Evolutionary conservation across 192 early-diverging fungal genomes (phyloP), one percentile per base, ranked within the genome.

Genomic region (Thamnidium elegans): DNA sequence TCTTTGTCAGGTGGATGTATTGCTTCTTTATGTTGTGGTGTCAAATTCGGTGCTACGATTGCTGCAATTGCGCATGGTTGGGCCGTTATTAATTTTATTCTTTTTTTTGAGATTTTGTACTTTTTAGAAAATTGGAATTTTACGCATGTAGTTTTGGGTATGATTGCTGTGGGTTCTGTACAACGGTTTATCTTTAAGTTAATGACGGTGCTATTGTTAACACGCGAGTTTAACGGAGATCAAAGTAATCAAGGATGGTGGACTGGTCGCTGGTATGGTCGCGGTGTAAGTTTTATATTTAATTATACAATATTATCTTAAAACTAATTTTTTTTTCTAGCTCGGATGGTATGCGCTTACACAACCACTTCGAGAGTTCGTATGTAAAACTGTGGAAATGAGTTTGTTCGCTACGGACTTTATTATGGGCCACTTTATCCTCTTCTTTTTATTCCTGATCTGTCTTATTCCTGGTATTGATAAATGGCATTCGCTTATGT

Each of bases 301-400:
- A 4, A 39, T 4, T 39, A 39, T 39, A 39, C 5, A 39, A 1
- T 6, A 26, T 39, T 39, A 39, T 9, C 9, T 39, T 39, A 39
- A 39, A 39, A 48, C 46, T 17, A 48, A 48, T 10, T 32, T 32
- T 42, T 15, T 46, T 59, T 34, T 65, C 1, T 50, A 72, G 71
- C 61, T 72, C 52, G 71, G 71, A 19, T 58, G 55, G 60, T 47
- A 72, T 55, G 79, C 75, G 60, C 66, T 92, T 36, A 85, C 82
- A 20, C 86, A 88, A 70, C 87, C 89, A 8, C 63, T 89, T 66
- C 85, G 91, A 42, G 91, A 93, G 70, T 90, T 79, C 59, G 51
- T 91, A 51, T 90, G 90, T 80, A 93, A 93, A 78, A 83, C 85
- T 32, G 82, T 93, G 19, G 92, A 93, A 75, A 87, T 87, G 86